Conservation (phyloP, 2,329 filamentous ascomycete species). For the Colletotrichum melonis region DNA sequence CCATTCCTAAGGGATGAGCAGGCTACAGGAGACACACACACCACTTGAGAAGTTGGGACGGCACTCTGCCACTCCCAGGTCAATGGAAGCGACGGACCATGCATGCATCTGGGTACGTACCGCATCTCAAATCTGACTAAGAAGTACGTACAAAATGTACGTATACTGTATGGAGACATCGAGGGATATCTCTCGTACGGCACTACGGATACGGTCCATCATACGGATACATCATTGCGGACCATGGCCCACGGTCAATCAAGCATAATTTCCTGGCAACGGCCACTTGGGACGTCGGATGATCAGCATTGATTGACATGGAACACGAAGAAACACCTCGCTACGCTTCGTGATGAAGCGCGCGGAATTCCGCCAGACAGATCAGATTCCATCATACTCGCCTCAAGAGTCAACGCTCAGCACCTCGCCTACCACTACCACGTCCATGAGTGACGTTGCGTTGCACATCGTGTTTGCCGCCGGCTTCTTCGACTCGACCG, state of each 20-base stretch:
- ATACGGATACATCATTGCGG: conserved; percentile 15
- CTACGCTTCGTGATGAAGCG: background rate
- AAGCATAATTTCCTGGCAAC: conserved; percentile 22
- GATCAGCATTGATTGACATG: conserved; percentile 15
- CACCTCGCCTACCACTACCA: background rate
- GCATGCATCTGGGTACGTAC: background rate
- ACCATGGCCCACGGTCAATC: conserved; percentile 1
- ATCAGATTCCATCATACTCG: background rate
- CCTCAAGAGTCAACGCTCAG: too few relatives aligned
- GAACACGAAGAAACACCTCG: background rate
- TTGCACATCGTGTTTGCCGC: conserved; percentile 8
- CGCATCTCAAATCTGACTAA: background rate
- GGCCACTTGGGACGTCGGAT: background rate
- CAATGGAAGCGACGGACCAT: background rate
- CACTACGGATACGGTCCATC: too few relatives aligned
- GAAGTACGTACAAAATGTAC: background rate
- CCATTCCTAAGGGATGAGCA: background rate
- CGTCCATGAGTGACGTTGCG: background rate
- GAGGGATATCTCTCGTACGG: background rate
- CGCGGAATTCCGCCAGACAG: conserved; percentile 18
- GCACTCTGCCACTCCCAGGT: background rate
- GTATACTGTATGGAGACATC: background rate
- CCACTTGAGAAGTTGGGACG: background rate
- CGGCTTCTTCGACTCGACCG: background rate
- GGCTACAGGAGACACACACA: background rate